These are phyloP conservation scores for Psidium guajava DNA, from an alignment of 345 rosid species.

Conservation along the genomic window DNA sequence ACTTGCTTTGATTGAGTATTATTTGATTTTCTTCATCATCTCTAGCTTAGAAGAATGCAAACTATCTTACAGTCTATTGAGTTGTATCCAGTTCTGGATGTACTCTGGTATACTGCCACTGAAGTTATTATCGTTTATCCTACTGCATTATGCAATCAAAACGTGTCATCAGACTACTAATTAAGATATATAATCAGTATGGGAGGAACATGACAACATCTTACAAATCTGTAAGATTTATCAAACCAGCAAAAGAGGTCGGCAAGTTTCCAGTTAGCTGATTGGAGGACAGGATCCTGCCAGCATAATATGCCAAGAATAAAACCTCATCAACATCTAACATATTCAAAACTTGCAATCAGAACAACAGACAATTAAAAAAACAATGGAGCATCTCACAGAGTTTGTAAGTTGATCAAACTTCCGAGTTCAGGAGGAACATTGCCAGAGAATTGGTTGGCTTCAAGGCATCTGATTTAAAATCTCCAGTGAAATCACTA, in stretches of 20 bases:
- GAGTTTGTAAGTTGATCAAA: conserved; percentile 20
- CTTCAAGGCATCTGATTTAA: conserved; percentile 26
- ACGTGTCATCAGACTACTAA: neutral
- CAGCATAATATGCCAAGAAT: neutral
- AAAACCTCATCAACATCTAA: neutral
- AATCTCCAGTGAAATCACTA: neutral
- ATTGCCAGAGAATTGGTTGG: conserved; percentile 34
- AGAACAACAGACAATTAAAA: neutral
- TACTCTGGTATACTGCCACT: conserved; percentile 58
- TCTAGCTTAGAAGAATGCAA: neutral
- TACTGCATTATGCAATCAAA: conserved; percentile 30
- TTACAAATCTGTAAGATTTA: conserved; percentile 39
- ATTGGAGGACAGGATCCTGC: conserved; percentile 53
- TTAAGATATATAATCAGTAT: neutral
- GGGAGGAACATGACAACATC: neutral
- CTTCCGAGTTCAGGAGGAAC: conserved; percentile 32
- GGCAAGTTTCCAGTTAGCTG: conserved; percentile 46
- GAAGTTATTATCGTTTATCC: conserved; percentile 66
- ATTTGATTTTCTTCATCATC: neutral
- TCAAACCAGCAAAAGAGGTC: conserved; percentile 21
- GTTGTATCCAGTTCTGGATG: conserved; percentile 44
- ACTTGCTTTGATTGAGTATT: neutral
- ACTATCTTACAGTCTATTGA: conserved; percentile 49
- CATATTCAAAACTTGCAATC: neutral
- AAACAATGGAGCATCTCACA: conserved; percentile 23